Conservation (phyloP, 2,329 filamentous ascomycete genomes). For the Hymenoscyphus occultus region DNA sequence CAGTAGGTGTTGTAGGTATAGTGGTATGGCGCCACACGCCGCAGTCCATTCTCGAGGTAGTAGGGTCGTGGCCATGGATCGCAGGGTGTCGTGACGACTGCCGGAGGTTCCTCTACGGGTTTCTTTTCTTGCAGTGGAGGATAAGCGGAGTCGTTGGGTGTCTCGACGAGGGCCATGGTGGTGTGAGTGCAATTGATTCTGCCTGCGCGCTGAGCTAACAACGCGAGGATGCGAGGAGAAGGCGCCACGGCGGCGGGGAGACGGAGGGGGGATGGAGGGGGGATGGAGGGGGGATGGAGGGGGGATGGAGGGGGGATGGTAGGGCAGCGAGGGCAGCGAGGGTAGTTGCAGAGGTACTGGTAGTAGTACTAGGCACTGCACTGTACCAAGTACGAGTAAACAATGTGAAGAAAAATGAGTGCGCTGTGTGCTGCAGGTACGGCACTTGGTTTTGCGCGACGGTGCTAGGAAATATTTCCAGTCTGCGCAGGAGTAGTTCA, state of each 20-base stretch:
- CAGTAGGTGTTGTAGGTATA: constrained; percentile 94
- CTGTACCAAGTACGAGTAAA: too few species aligned
- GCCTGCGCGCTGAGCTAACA: constrained; percentile 48
- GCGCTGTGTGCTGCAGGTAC: too few species aligned
- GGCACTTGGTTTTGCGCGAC: too few species aligned
- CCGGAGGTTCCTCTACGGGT: constrained; percentile 43
- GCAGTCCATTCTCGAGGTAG: constrained; percentile 77
- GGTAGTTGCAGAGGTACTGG: too few species aligned
- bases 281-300: background rate
- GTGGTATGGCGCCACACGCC: constrained; percentile 81
- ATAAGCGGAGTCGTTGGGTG: constrained; percentile 12
- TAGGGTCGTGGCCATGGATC: constrained; percentile 67
- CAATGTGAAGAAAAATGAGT: too few species aligned
- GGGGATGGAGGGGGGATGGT: background rate
- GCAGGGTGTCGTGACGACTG: constrained; percentile 50
- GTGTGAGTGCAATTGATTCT: constrained; percentile 27
- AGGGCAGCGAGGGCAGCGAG: too few species aligned
- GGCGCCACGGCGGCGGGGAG: constrained; percentile 41
- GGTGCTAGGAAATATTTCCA: too few species aligned
- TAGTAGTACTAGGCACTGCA: too few species aligned
- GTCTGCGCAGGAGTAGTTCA: too few species aligned
- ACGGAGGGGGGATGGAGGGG: background rate
- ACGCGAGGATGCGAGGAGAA: constrained; percentile 50
- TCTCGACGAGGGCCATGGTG: constrained; percentile 44
- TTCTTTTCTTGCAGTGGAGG: constrained; percentile 36